These are phyloP conservation scores for Betula pendula DNA, from an alignment of 306 rosid genomes.

Conservation along the genomic window DNA sequence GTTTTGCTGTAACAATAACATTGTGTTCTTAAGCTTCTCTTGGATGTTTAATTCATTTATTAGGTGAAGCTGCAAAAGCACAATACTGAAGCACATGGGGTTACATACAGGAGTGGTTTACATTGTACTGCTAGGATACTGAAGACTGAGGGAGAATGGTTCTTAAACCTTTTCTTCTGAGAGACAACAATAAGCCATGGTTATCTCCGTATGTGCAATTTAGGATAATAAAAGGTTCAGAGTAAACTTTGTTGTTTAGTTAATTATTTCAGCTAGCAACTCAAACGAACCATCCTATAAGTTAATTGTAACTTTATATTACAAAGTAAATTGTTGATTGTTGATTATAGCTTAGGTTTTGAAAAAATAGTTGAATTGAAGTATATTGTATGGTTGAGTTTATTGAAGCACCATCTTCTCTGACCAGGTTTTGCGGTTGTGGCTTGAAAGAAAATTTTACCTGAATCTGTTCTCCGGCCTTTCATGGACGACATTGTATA, in stretches of 20 bases:
- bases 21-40: conserved; percentile 15
- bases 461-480: no score
- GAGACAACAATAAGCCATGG: conserved; percentile 16
- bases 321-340: no score
- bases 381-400: no score
- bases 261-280: not conserved
- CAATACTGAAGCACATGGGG: conserved; percentile 66
- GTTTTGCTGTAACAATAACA: not conserved
- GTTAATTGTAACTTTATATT: not conserved
- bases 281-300: not conserved
- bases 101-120: conserved; percentile 66
- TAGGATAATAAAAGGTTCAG: conserved; percentile 18
- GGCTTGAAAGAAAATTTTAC: no score
- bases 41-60: conserved; percentile 16
- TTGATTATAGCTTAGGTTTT: no score
- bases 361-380: no score
- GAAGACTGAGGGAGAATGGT: conserved; percentile 85
- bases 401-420: no score
- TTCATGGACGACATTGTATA: no score
- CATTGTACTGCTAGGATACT: conserved; percentile 88
- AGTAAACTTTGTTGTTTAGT: conserved; percentile 16
- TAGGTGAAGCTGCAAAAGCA: conserved; percentile 94
- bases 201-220: conserved; percentile 16
- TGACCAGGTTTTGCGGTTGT: no score
- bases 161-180: conserved; percentile 29